phyloP scores from a whole-genome alignment of 345 rosid genomes.

The Salix udensis region DNA sequence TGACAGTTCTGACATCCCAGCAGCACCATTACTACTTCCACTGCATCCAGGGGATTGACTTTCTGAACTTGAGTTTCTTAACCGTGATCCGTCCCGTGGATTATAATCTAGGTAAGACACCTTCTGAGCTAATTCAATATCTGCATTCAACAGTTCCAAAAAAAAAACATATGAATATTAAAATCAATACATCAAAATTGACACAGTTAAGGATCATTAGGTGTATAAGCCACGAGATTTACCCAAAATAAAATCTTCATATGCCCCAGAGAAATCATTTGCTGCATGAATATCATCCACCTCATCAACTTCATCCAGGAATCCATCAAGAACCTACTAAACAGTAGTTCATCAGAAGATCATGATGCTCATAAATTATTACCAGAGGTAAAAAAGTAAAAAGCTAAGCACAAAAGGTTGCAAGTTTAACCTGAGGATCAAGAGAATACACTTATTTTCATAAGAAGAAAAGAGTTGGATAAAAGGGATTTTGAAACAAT shows the following conservation, averaged over 20 bases:
- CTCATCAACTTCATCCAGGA: constrained; percentile 65
- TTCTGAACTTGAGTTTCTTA: constrained; percentile 51
- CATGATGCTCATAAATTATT: constrained; percentile 1
- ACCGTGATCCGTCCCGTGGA: constrained; percentile 21
- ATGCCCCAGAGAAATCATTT: constrained; percentile 40
- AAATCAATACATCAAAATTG: neutral
- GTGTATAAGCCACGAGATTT: constrained; percentile 2
- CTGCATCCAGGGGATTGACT: constrained; percentile 66
- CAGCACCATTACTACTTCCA: constrained; percentile 43
- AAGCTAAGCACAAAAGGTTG: neutral
- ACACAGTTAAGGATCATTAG: neutral
- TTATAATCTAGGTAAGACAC: constrained; percentile 36
- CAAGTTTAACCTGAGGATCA: neutral
- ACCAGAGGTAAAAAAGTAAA: neutral
- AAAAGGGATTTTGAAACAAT: constrained; percentile 7
- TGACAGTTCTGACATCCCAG: constrained; percentile 50
- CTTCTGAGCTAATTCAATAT: constrained; percentile 53
- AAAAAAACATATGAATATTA: neutral
- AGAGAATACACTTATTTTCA: neutral
- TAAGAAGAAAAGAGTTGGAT: neutral
- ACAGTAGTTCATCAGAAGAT: constrained; percentile 17
- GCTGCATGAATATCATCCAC: constrained; percentile 65
- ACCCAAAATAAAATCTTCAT: constrained; percentile 56
- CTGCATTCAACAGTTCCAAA: constrained; percentile 33
- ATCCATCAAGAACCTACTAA: constrained; percentile 69